phyloP scores from a whole-genome alignment of 805 yeast species.

The Starmerella davenportii region DNA sequence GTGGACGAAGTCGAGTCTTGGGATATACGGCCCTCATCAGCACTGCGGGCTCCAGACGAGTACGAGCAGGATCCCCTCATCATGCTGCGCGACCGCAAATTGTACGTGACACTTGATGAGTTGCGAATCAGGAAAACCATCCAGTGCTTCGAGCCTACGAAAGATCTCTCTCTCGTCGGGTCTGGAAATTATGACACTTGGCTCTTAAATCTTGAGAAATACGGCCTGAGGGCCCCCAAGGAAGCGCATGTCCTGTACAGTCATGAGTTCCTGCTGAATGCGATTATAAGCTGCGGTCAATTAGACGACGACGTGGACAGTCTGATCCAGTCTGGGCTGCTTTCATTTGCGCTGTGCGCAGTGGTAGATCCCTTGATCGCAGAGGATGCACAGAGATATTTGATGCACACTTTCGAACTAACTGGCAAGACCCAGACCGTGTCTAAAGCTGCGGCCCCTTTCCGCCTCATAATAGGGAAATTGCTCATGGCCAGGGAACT shows the following conservation, averaged over 20 bases:
- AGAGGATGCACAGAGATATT: slow-evolving; percentile 3
- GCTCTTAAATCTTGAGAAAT: background rate
- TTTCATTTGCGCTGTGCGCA: slow-evolving; percentile 9
- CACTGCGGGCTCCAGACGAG: slow-evolving; percentile 26
- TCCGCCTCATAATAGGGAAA: slow-evolving; percentile 13
- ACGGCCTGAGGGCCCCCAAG: slow-evolving; percentile 1
- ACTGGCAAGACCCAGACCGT: slow-evolving; percentile 6
- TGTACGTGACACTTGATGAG: slow-evolving; percentile 16
- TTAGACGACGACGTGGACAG: slow-evolving; percentile 25
- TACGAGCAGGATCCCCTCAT: slow-evolving; percentile 21
- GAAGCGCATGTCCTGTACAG: slow-evolving; percentile 28
- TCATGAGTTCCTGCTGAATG: slow-evolving; percentile 47
- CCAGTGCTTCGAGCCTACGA: slow-evolving; percentile 18
- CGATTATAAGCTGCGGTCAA: slow-evolving; percentile 20
- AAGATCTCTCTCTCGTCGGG: background rate
- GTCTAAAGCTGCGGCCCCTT: slow-evolving; percentile 13
- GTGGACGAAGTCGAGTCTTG: slow-evolving; percentile 41
- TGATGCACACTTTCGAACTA: slow-evolving; percentile 1
- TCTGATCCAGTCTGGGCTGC: slow-evolving; percentile 22
- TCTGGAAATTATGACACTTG: background rate
- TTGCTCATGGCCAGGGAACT: slow-evolving; percentile 3
- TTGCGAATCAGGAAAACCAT: slow-evolving; percentile 7
- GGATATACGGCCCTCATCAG: slow-evolving; percentile 34
- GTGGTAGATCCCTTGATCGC: slow-evolving; percentile 1
- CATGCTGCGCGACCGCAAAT: background rate